These are phyloP conservation scores for Talaromyces sp. DNA, from an alignment of 2,329 filamentous ascomycete species.

Conservation along the genomic window DNA sequence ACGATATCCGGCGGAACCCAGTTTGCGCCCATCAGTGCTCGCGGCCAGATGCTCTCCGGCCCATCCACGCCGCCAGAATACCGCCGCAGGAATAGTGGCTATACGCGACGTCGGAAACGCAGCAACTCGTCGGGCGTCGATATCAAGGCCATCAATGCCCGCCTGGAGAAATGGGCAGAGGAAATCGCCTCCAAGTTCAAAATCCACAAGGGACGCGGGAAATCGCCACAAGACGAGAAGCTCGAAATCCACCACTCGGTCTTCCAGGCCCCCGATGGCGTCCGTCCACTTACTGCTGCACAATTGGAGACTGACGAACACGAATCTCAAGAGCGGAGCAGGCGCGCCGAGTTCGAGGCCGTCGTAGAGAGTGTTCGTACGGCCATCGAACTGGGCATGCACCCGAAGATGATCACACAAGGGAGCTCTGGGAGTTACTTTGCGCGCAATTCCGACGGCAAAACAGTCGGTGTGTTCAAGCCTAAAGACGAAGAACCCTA, in stretches of 20 bases:
- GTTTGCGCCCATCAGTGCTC: conserved; percentile 55
- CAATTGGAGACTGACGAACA: conserved; percentile 57
- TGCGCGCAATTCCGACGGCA: conserved; percentile 82
- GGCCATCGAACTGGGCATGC: conserved; percentile 84
- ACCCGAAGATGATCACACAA: conserved; percentile 94
- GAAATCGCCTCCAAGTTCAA: conserved; percentile 98
- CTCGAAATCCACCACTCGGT: conserved; percentile 97
- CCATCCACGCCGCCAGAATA: conserved; percentile 34
- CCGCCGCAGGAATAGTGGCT: conserved; percentile 44
- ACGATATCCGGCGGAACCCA: conserved; percentile 54
- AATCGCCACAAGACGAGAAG: conserved; percentile 71
- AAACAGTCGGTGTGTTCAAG: conserved; percentile 96
- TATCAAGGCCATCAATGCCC: conserved; percentile 95
- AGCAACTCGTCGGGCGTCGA: conserved; percentile 85
- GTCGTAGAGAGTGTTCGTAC: conserved; percentile 84
- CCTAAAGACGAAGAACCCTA: conserved; percentile 99
- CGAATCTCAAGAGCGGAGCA: conserved; percentile 59
- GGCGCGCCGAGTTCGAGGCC: conserved; percentile 75
- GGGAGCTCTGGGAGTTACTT: conserved; percentile 98
- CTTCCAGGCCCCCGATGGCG: conserved; percentile 86
- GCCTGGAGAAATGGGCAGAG: conserved; percentile 92
- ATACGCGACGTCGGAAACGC: conserved; percentile 48
- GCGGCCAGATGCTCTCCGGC: conserved; percentile 43
- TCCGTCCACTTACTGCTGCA: conserved; percentile 73
- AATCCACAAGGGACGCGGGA: conserved; percentile 69